These are phyloP conservation scores for Dendrobium officinale DNA, from an alignment of 106 monocot species.

Conservation along the genomic window DNA sequence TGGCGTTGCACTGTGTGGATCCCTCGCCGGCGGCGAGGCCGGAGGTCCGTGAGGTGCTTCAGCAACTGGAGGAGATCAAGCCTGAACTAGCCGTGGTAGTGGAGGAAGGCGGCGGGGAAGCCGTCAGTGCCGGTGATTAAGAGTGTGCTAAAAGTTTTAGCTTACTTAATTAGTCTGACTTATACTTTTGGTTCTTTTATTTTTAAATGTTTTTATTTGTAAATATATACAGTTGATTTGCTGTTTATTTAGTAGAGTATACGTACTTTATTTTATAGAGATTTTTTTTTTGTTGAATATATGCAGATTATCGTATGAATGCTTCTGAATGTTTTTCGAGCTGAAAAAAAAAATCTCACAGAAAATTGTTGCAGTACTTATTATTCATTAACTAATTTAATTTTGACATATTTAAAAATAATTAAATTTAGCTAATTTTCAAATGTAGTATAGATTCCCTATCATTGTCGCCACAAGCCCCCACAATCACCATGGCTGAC, in stretches of 20 bases:
- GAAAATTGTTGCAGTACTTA: too few relatives aligned
- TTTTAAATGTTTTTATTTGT: neutral
- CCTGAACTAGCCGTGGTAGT: slow-evolving; percentile 31
- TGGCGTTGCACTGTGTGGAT: slow-evolving; percentile 84
- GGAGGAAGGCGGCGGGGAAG: slow-evolving; percentile 5
- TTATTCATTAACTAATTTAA: too few relatives aligned
- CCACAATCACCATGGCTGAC: too few relatives aligned
- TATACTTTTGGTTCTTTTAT: neutral
- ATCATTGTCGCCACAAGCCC: too few relatives aligned
- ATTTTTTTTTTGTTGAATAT: too few relatives aligned
- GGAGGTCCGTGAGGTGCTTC: slow-evolving; percentile 55
- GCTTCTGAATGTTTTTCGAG: too few relatives aligned
- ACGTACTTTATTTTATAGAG: too few relatives aligned
- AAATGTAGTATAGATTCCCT: too few relatives aligned
- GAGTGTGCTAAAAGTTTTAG: neutral
- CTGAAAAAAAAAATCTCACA: too few relatives aligned
- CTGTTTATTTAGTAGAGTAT: neutral
- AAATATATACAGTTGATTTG: neutral
- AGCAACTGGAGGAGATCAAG: slow-evolving; percentile 72
- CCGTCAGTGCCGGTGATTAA: neutral
- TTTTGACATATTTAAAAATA: too few relatives aligned
- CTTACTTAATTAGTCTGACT: neutral
- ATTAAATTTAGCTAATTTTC: too few relatives aligned
- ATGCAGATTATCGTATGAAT: too few relatives aligned
- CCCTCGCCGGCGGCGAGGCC: slow-evolving; percentile 61